Base-by-base conservation (phyloP, 495 filamentous ascomycete genomes). In the Neurospora sublineolata region DNA sequence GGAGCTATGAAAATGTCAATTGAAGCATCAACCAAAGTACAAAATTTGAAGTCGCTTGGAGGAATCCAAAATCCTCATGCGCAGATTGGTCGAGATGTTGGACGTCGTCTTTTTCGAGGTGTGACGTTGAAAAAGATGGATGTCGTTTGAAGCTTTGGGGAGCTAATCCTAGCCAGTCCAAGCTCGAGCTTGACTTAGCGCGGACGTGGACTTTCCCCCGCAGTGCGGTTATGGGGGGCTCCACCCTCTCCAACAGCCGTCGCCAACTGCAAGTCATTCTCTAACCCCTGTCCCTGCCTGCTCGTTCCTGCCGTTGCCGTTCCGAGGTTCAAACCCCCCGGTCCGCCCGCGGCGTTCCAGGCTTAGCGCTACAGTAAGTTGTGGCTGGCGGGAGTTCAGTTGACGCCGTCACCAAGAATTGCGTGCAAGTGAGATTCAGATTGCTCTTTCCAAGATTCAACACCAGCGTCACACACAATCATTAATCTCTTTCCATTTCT, bases 221-320 rank as follows among this genome's bases (percentile, higher is more conserved):
- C 52, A 64, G 52, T 60, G 52, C 14, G 52, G 52, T 23, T 9
- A 6, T 58, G 46, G 12, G 46, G 41, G 23, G 42, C 3, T 60
- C 52, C 52, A 30, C 23, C 27, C 14, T 33, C 46, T 60, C 44
- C 23, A 67, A 68, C 70, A 67, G 69, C 60, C 69, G 52, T n/a
- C 46, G 23, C 52, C 52, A 20, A 30, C 74, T 69, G 70, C 71
- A 74, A 70, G 71, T 76, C 75, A 76, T 75, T 68, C 14, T 23
- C 16, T 23, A 42, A 7, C 11, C 10, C 9, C 27, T 64, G 27
- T 33, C 52, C 52, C 52, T 64, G 52, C 52, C 27, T 30, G 52
- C 52, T 64, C 27, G 27, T 33, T 18, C 52, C 52, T 67, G 70
- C 37, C 38, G 30, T 27, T 68, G 30, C 44, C 36, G 37, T 71